Conservation (phyloP, 768 basidiomycete species). For the Leccinum barrowsii region DNA sequence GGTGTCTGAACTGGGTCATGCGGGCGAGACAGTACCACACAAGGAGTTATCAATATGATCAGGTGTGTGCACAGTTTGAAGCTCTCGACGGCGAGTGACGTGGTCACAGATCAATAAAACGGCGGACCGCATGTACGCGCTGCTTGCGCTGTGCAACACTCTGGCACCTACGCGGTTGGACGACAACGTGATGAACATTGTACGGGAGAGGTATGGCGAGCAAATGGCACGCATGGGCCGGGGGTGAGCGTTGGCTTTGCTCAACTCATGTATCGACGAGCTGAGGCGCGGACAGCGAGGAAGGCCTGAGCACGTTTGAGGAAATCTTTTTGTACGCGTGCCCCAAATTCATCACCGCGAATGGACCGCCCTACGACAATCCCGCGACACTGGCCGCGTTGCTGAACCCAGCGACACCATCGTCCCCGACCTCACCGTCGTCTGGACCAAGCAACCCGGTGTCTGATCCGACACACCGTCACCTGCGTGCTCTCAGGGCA, state of each 20-base stretch:
- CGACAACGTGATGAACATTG: conserved; percentile 89
- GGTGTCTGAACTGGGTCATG: conserved; percentile 92
- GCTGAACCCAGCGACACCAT: conserved; percentile 35
- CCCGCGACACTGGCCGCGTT: conserved; percentile 53
- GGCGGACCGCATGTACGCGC: conserved; percentile 95
- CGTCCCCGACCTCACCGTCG: conserved; percentile 28
- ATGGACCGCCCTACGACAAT: conserved; percentile 92
- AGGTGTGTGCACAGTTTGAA: conserved; percentile 43
- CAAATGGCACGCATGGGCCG: conserved; percentile 82
- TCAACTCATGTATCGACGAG: neutral
- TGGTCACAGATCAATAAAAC: conserved; percentile 84
- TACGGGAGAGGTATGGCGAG: conserved; percentile 92
- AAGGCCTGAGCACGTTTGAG: conserved; percentile 51
- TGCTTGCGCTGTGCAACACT: conserved; percentile 91
- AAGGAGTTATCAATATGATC: conserved; percentile 93
- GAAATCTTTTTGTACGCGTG: conserved; percentile 87
- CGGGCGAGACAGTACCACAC: conserved; percentile 97
- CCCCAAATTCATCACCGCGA: conserved; percentile 95
- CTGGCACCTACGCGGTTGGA: conserved; percentile 91
- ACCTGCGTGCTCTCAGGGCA: conserved; percentile 78
- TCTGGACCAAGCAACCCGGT: conserved; percentile 13
- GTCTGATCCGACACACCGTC: conserved; percentile 76
- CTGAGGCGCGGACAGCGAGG: conserved; percentile 42
- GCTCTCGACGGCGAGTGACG: neutral
- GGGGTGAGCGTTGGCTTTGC: conserved; percentile 50